Evolutionary conservation across 495 filamentous ascomycete species (phyloP), one percentile per base, ranked within the genome.

Genomic region (Penicillium bovifimosum): DNA sequence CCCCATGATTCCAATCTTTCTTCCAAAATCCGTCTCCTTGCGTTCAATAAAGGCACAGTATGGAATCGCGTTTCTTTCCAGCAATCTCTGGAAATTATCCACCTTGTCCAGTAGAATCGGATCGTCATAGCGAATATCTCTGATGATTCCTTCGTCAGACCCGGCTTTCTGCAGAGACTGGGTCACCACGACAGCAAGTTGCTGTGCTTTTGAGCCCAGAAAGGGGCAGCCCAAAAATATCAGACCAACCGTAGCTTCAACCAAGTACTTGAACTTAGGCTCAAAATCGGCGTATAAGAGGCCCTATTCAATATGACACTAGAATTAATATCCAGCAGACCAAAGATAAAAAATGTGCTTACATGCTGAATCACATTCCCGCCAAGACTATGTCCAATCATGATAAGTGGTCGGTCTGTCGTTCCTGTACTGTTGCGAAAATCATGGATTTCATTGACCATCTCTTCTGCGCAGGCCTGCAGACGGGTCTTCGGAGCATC

Each of bases 331-430:
- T 24, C 20, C 20, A 24, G 20, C 20, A 4, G 20, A 24, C 16
- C 3, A 24, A 26, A 24, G 3, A 11, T 41, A 18, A 8, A 16
- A 24, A 24, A 26, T 6, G 8, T n/a, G 24, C 44, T 47, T 26
- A 47, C 44, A 14, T 47, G 44, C 20, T 47, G 44, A 35, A 47
- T 47, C 1, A 47, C 44, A 24, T 47, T 47, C 5, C 44, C 44
- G 13, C 44, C 44, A 10, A 47, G 44, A 20, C 44, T 47, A 14
- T 47, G 44, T n/a, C 44, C 44, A 8, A 47, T 14, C 11, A 47
- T 26, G 7, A 47, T 47, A 17, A 47, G 44, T 2, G 44, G 44
- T 8, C 44, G 9, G 35, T 47, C 44, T 8, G 10, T 47, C 7
- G 17, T 24, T 7, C 18, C 44, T 26, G 32, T 34, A 10, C 8